Conservation (phyloP, 257 asterid species). For the Capsicum rhomboideum region DNA sequence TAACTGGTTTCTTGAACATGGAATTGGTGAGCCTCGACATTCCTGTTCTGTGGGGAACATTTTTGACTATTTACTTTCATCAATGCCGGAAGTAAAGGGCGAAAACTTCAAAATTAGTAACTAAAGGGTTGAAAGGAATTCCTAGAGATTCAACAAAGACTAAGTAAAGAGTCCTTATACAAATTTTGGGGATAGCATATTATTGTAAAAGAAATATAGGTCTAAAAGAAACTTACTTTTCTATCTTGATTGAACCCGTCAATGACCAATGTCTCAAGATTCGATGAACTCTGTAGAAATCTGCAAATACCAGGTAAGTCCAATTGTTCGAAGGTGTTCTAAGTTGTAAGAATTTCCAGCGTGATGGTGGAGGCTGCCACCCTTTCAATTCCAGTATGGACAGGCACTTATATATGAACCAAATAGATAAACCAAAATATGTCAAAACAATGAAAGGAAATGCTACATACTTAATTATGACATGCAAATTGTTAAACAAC, state of each 20-base stretch:
- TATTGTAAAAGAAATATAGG: background rate
- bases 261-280: background rate
- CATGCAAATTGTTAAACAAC: background rate
- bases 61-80: background rate
- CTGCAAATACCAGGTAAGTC: background rate
- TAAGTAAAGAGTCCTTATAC: no score
- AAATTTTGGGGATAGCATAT: no score
- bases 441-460: background rate
- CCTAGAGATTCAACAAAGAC: no score
- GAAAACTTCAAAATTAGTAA: background rate
- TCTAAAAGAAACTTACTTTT: background rate
- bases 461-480: background rate
- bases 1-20: no score
- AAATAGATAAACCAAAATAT: background rate
- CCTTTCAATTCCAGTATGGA: background rate
- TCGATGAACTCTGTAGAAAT: background rate
- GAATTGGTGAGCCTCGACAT: background rate
- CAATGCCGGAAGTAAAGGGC: background rate
- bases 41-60: background rate
- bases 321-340: background rate
- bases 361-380: background rate
- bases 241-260: background rate
- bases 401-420: background rate
- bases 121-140: background rate
- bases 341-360: background rate